These are phyloP conservation scores for Psilocybe tampanensis DNA, from an alignment of 768 basidiomycete genomes.

Conservation along the genomic window DNA sequence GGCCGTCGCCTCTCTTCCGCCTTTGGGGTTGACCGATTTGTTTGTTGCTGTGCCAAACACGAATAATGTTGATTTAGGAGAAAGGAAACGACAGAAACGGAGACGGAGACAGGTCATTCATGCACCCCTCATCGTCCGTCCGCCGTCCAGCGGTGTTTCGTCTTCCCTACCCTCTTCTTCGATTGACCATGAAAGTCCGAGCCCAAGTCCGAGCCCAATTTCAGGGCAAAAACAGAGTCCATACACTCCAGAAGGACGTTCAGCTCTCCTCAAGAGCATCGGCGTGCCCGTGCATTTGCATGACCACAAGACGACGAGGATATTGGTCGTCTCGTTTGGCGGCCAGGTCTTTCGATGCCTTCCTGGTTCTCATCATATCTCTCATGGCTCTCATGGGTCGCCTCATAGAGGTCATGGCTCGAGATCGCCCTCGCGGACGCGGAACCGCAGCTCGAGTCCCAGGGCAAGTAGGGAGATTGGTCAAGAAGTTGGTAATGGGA, in stretches of 20 bases:
- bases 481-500: too few relatives aligned
- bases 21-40: too few relatives aligned
- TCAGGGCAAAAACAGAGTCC: not conserved
- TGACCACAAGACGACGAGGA: conserved; percentile 49
- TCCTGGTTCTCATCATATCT: too few relatives aligned
- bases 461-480: too few relatives aligned
- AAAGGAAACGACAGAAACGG: not conserved
- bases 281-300: conserved; percentile 59
- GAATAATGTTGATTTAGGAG: too few relatives aligned
- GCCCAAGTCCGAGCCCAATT: not conserved
- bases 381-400: too few relatives aligned
- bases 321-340: conserved; percentile 81
- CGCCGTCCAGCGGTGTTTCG: conserved; percentile 31
- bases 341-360: conserved; percentile 63
- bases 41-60: too few relatives aligned
- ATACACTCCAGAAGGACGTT: conserved; percentile 57
- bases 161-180: too few relatives aligned
- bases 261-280: conserved; percentile 52
- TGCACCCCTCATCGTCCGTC: conserved; percentile 74
- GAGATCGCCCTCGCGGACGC: too few relatives aligned
- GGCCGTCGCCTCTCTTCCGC: not conserved
- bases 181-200: too few relatives aligned
- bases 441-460: too few relatives aligned
- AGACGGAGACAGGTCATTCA: conserved; percentile 41
- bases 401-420: too few relatives aligned